These are phyloP conservation scores for Naumovozyma castellii DNA, from an alignment of 805 yeast genomes.

Conservation along the genomic window DNA sequence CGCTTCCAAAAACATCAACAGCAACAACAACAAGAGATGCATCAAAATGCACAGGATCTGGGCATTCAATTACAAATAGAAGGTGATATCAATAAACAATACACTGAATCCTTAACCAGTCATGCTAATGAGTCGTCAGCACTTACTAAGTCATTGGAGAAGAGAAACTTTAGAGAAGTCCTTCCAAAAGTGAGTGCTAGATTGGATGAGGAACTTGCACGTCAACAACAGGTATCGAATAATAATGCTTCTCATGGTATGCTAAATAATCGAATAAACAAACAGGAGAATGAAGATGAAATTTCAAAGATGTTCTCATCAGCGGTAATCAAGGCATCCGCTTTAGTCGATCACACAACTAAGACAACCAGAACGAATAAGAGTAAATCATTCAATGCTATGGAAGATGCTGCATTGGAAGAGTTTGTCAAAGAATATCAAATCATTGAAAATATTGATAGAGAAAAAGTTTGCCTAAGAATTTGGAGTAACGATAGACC, in stretches of 20 bases:
- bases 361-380: conserved; percentile 10
- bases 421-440: conserved; percentile 57
- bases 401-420: conserved; percentile 60
- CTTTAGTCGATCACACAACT: conserved; percentile 4
- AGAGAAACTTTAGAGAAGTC: conserved; percentile 7
- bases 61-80: not conserved
- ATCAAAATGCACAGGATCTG: not conserved
- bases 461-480: conserved; percentile 60
- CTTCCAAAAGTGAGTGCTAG: conserved; percentile 7
- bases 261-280: not conserved
- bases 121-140: conserved; percentile 1
- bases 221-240: not conserved
- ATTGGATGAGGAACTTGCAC: not conserved
- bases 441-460: conserved; percentile 44
- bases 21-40: not conserved
- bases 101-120: not conserved
- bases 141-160: conserved; percentile 1
- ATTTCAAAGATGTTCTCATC: conserved; percentile 31
- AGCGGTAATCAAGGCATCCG: conserved; percentile 33
- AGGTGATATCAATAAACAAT: not conserved
- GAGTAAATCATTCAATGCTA: conserved; percentile 10
- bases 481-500: conserved; percentile 73
- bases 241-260: not conserved
- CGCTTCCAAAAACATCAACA: conserved; percentile 6
- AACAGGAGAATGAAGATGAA: conserved; percentile 9